Base-by-base conservation (phyloP, 805 yeast genomes). In the Suhomyces kilbournensis region DNA sequence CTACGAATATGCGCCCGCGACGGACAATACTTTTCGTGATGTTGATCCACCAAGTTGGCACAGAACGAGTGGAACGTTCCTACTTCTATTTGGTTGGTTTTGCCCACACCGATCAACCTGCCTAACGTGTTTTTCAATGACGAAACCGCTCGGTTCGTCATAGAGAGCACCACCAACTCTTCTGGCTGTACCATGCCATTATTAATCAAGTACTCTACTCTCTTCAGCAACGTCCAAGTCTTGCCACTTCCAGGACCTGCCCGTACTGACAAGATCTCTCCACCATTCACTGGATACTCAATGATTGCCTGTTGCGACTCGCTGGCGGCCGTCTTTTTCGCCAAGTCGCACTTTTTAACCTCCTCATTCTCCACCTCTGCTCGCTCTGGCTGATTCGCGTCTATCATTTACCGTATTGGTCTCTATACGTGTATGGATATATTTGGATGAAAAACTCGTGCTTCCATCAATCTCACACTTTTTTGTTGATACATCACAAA, bases 241-340 rank as follows among this genome's bases (percentile, higher is more conserved):
- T 86, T 86, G 2, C 93, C 92, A 7, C 88, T 79, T 3, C 92
- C 91, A 0, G 92, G 90, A 0, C 90, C 90, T 0, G 91, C 88
- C 7, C 75, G 69, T 1, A 86, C 72, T 35, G 80, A 73, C 5
- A 86, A 64, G 0, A 84, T 67, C 7, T 74, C 66, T 15, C 70
- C 63, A 7, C 72, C 69, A 4, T 53, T 61, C 5, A 71, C 63
- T 1, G 83, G 80, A 51, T 66, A 65, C 1, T 66, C 60, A 8
- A 84, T 78, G 5, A 82, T 80, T 14, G 63, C 61, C 45, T 59
- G 53, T 61, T 85, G 90, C 0, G 79, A 63, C 2, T 65, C 28
- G 17, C 54, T 45, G 14, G 53, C 39, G 15, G n/a, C 44, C 44
- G 5, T 12, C n/a, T 42, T 19, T 38, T 19, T 38, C n/a, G 32